phyloP scores from a whole-genome alignment of 2,329 filamentous ascomycete species.

The Botryotinia narcissicola region DNA sequence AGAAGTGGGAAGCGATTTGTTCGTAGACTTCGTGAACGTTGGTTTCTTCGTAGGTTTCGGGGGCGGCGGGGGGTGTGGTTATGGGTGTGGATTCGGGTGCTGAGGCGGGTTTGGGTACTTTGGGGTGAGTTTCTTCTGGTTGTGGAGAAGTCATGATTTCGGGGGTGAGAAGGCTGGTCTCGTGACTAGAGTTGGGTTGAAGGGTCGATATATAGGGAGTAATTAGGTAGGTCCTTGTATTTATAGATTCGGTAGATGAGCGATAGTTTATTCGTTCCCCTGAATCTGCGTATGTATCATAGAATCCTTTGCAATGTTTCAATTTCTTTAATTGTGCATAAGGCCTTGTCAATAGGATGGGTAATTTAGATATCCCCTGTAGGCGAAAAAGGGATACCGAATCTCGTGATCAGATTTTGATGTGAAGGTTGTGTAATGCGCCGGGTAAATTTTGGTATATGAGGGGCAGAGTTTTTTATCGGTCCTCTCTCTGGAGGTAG shows the following conservation, averaged over 20 bases:
- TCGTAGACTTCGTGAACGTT: slow-evolving; percentile 94
- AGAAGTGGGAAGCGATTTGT: slow-evolving; percentile 81
- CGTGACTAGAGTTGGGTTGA: not conserved
- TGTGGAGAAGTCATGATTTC: slow-evolving; percentile 7
- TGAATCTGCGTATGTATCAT: not conserved
- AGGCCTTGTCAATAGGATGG: not conserved
- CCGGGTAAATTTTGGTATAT: not conserved
- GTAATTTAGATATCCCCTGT: not conserved
- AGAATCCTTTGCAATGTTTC: not conserved
- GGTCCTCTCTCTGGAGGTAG: not conserved
- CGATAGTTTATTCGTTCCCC: not conserved
- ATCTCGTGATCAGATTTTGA: not conserved
- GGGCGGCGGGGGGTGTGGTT: slow-evolving; percentile 9
- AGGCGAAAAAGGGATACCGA: not conserved
- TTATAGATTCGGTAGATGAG: not conserved
- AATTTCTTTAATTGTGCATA: not conserved
- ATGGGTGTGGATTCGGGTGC: slow-evolving; percentile 8
- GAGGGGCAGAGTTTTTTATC: not conserved
- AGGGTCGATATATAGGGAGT: not conserved
- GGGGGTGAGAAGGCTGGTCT: not conserved
- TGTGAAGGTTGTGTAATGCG: not conserved
- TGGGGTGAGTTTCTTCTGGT: not conserved
- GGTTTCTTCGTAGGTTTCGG: slow-evolving; percentile 69
- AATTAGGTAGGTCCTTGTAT: not conserved
- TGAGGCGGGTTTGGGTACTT: not conserved